A percentile compares a stretch with the other conserved stretches of the same genome.
These are phyloP conservation scores for Yamadazyma epiphylla DNA, from an alignment of 1,139 yeast genomes.

Conservation along the genomic window DNA sequence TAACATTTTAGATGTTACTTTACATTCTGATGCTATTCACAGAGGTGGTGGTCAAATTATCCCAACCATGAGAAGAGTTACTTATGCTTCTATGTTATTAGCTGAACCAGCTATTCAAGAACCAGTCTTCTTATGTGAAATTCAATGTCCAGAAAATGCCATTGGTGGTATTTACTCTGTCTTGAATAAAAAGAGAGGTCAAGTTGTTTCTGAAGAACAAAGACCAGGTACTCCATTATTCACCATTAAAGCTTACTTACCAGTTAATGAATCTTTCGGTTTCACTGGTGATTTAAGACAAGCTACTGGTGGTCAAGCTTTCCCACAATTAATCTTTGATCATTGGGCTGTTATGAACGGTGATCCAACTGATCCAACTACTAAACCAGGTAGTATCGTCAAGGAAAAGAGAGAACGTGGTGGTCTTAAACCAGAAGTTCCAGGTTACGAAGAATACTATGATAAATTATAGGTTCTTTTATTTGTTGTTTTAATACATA, in stretches of 20 bases:
- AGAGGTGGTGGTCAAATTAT: slow-evolving; percentile 99
- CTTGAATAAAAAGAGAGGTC: slow-evolving; percentile 99
- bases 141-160: slow-evolving; percentile 99
- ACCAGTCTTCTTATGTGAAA: slow-evolving; percentile 98
- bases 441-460: slow-evolving; percentile 99
- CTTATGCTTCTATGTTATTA: slow-evolving; percentile 96
- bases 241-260: slow-evolving; percentile 98
- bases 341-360: slow-evolving; percentile 93
- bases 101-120: slow-evolving; percentile 99
- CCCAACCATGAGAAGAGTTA: slow-evolving; percentile 99
- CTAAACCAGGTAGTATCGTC: slow-evolving; percentile 96
- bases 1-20: slow-evolving; percentile 98
- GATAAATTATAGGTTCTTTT: slow-evolving; percentile 79
- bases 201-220: slow-evolving; percentile 97
- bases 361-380: slow-evolving; percentile 86
- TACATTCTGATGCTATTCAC: slow-evolving; percentile 99
- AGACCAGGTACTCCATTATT: slow-evolving; percentile 99
- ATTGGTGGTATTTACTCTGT: slow-evolving; percentile 99
- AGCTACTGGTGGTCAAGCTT: slow-evolving; percentile 99
- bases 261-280: slow-evolving; percentile 99
- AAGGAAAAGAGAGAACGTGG: slow-evolving; percentile 90
- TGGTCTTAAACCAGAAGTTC: slow-evolving; percentile 96
- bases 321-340: slow-evolving; percentile 99
- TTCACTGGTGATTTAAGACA: slow-evolving; percentile 99
- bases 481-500: slow-evolving; percentile 11